Evolutionary conservation across 306 rosid genomes (phyloP).

Genomic region (Sicyos baderoa): DNA sequence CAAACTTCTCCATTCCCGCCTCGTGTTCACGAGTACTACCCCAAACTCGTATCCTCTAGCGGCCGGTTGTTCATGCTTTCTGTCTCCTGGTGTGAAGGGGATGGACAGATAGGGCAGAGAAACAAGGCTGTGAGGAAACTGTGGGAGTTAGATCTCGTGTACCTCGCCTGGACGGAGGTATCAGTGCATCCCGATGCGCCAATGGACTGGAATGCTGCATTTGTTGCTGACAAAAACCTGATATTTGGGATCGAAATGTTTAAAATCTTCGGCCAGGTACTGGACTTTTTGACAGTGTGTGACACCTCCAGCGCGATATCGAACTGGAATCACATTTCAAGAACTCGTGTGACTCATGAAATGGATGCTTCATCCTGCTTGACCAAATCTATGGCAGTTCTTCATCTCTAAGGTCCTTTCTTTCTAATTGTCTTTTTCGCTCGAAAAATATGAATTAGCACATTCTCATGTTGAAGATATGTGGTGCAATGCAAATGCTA

Average conservation of each 20-base stretch:
- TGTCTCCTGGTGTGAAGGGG: constrained; percentile 98
- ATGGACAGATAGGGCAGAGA: constrained; percentile 82
- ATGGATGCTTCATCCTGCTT: constrained; percentile 90
- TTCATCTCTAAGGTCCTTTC: constrained; percentile 47
- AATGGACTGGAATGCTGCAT: constrained; percentile 97
- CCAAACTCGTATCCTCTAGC: constrained; percentile 66
- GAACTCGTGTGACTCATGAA: constrained; percentile 67
- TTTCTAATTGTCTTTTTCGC: constrained; percentile 2
- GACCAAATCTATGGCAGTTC: constrained; percentile 78
- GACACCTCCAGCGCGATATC: constrained; percentile 51
- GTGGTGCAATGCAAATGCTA: constrained; percentile 9
- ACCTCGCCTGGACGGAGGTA: constrained; percentile 76
- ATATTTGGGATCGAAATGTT: constrained; percentile 96
- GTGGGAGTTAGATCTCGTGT: constrained; percentile 86
- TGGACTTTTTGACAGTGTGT: constrained; percentile 82
- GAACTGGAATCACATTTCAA: constrained; percentile 75
- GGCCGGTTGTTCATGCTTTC: constrained; percentile 76
- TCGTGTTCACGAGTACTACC: constrained; percentile 73
- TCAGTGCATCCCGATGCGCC: constrained; percentile 98
- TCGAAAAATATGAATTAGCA: constrained; percentile 21
- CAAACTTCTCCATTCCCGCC: constrained; percentile 71
- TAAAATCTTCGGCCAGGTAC: constrained; percentile 94
- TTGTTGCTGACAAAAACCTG: constrained; percentile 61
- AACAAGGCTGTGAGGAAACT: constrained; percentile 93
- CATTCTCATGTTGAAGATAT: constrained; percentile 17